phyloP scores from a whole-genome alignment of 73 alveolate genomes.

The Tetrahymena thermophila region DNA sequence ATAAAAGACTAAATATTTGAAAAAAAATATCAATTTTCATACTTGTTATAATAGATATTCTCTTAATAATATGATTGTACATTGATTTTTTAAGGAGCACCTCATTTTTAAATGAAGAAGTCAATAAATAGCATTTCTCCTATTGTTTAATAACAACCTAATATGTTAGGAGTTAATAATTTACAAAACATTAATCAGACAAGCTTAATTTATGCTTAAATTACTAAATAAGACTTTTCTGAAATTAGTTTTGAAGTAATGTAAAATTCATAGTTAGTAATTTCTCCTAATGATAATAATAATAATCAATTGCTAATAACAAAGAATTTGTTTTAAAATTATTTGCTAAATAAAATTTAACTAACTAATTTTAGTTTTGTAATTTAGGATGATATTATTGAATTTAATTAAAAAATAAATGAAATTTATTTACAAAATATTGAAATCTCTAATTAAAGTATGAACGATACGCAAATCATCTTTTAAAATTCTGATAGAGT shows the following conservation, averaged over 20 bases:
- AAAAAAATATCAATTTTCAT: neutral
- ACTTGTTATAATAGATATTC: neutral
- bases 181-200: too few species aligned
- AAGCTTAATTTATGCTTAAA: too few species aligned
- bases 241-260: neutral
- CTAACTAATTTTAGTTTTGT: neutral
- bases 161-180: neutral
- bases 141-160: neutral
- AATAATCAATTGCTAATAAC: neutral
- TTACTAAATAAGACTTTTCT: neutral
- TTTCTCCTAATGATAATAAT: neutral
- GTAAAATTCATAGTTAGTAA: too few species aligned
- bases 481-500: neutral
- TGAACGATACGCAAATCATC: neutral
- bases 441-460: neutral
- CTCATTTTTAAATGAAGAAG: neutral
- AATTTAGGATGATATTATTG: neutral
- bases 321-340: too few species aligned
- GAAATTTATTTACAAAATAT: neutral
- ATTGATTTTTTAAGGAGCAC: neutral
- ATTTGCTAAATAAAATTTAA: too few species aligned
- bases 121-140: neutral
- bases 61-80: neutral
- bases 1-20: neutral
- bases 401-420: neutral